Evolutionary conservation across 139 green algal genomes (phyloP).

Genomic region (Spirogloea muscicola): DNA sequence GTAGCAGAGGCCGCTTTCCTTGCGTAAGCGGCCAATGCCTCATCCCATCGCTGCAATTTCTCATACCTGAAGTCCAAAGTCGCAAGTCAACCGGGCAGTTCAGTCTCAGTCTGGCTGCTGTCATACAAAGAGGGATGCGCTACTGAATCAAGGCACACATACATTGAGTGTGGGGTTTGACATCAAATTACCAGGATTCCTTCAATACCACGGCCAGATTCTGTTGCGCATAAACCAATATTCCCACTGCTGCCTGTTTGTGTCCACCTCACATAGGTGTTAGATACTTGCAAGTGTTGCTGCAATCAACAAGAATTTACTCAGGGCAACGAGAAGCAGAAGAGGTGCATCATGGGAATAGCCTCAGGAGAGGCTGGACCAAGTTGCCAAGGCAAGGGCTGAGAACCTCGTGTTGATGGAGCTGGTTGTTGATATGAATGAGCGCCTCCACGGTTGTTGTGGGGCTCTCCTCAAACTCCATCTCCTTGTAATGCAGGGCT

Average conservation of each 20-base stretch:
- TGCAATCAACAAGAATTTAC: too few species aligned
- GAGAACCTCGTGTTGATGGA: conserved; percentile 88
- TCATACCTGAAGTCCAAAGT: conserved; percentile 73
- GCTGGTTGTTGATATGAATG: conserved; percentile 98
- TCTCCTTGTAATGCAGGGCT: conserved; percentile 97
- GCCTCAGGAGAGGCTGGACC: too few species aligned
- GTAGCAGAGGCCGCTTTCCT: conserved; percentile 41
- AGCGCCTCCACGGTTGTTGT: conserved; percentile 78
- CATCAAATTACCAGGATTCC: conserved; percentile 78
- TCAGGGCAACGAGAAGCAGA: too few species aligned
- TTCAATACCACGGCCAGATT: conserved; percentile 89
- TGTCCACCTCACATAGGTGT: too few species aligned
- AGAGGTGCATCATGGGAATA: too few species aligned
- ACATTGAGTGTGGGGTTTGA: too few species aligned
- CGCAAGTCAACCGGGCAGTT: too few species aligned
- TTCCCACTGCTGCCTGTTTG: conserved; percentile 84
- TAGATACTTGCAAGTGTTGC: too few species aligned
- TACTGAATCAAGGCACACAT: too few species aligned
- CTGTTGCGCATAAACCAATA: conserved; percentile 79
- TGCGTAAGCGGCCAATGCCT: conserved; percentile 86
- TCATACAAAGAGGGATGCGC: too few species aligned
- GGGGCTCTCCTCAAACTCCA: conserved; percentile 78
- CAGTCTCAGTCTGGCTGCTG: too few species aligned
- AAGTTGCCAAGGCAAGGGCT: too few species aligned
- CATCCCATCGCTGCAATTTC: conserved; percentile 95